Evolutionary conservation across 2,329 filamentous ascomycete species (phyloP), one percentile per base, ranked within the genome.

Genomic region (Metarhizium guizhouense): DNA sequence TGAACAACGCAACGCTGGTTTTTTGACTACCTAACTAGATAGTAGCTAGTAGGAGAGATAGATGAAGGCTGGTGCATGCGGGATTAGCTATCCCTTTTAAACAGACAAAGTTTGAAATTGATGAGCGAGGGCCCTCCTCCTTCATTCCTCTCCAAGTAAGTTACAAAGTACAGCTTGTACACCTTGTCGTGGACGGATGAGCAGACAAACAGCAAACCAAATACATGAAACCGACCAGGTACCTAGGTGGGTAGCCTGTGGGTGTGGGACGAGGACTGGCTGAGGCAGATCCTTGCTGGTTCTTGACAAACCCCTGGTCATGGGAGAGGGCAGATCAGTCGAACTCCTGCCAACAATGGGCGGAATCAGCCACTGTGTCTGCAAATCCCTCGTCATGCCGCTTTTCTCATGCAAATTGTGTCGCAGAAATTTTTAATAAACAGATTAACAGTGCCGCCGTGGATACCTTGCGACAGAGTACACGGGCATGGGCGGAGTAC

Each of bases 211-310:
- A 36, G 47, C 51, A 57, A 57, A 54, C 48, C 52, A 57, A 30
- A 34, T 32, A 51, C n/a, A 34, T 58, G 57, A 58, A 58, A 58
- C 54, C 18, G 25, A 36, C 8, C 57, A 25, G 25, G 25, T 25
- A 25, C 4, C 25, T 29, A 47, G 40, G 52, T 54, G 52, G 49
- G 43, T 34, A 11, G 25, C 38, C 20, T 20, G 36, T 29, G 14
- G 51, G 34, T 36, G 34, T 45, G 34, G 38, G 20, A 52, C 38
- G 16, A 43, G 45, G 13, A n/a, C 32, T 48, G 18, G 51, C 30
- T 53, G 34, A 50, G 47, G 45, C 25, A 18, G 49, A 55, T 55
- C 56, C 53, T 38, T 57, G 53, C 53, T 42, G 47, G 16, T 32
- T 55, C 38, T 32, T 29, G 53, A 30, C 38, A 47, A 43, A 36